These are phyloP conservation scores for Spirogloea muscicola DNA, from an alignment of 139 green algal species.

Conservation along the genomic window DNA sequence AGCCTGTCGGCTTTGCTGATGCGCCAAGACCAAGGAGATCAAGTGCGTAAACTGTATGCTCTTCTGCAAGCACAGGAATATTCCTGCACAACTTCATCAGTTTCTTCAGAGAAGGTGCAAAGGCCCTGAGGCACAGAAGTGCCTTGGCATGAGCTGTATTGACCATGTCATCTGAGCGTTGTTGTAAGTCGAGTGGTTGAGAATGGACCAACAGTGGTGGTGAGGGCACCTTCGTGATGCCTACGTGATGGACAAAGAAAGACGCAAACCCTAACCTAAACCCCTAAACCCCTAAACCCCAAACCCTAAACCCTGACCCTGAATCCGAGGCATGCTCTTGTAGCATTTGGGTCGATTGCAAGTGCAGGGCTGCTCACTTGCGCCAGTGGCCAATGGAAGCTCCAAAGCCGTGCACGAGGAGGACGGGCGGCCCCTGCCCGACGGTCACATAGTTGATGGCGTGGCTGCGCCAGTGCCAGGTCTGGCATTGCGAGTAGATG, in stretches of 20 bases:
- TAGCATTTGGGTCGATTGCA: neutral
- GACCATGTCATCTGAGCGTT: too few species aligned
- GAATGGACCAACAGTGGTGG: neutral
- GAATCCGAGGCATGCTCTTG: neutral
- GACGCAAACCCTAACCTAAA: neutral
- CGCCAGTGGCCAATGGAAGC: conserved; percentile 90
- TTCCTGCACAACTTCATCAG: conserved; percentile 17
- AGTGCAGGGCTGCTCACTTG: conserved; percentile 10
- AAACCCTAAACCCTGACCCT: neutral
- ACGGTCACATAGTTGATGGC: conserved; percentile 30
- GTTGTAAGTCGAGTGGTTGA: too few species aligned
- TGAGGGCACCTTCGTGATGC: neutral
- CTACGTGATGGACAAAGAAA: neutral
- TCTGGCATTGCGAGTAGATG: too few species aligned
- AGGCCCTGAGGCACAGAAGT: too few species aligned
- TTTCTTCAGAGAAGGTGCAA: neutral
- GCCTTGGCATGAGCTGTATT: too few species aligned
- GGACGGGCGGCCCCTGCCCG: conserved; percentile 55
- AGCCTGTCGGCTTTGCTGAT: conserved; percentile 73
- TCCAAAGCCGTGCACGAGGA: conserved; percentile 96
- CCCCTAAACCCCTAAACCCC: neutral
- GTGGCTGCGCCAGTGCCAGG: conserved; percentile 19
- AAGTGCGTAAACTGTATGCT: conserved; percentile 67
- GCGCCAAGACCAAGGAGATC: conserved; percentile 78
- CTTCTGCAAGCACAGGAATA: conserved; percentile 59